A percentile compares a stretch with the other conserved stretches of the same genome.
These are phyloP conservation scores for Effrenium voratum DNA, from an alignment of 73 alveolate genomes.

Conservation along the genomic window DNA sequence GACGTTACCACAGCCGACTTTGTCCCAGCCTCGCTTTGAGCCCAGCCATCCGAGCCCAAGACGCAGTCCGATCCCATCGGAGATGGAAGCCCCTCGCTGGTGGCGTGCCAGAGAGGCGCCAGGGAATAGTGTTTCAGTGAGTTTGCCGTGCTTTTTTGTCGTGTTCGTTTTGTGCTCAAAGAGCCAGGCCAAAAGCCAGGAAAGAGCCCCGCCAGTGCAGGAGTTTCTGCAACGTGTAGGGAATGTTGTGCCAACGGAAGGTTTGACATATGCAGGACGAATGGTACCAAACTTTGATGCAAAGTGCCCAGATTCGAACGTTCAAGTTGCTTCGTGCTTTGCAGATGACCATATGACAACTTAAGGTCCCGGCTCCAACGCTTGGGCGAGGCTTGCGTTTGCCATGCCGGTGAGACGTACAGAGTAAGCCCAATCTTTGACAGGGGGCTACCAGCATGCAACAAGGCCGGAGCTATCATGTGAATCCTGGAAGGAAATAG, in stretches of 20 bases:
- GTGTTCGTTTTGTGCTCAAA: neutral
- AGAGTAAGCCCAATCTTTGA: neutral
- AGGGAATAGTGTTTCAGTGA: neutral
- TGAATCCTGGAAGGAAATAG: neutral
- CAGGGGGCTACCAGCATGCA: neutral
- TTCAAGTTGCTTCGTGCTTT: neutral
- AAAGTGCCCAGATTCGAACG: neutral
- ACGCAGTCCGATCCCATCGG: constrained; percentile 29
- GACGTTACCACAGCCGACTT: constrained; percentile 12
- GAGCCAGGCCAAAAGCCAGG: neutral
- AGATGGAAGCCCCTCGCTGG: neutral
- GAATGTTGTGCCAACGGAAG: neutral
- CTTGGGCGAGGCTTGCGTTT: constrained; percentile 44
- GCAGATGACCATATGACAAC: neutral
- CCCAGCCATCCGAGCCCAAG: constrained; percentile 41
- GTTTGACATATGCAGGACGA: constrained; percentile 2
- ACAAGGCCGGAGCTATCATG: neutral
- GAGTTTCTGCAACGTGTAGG: too few species aligned
- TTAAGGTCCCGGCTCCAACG: constrained; percentile 74
- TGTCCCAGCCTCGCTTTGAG: neutral
- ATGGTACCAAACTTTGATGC: constrained; percentile 84
- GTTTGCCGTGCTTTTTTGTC: neutral
- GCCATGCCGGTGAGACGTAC: neutral
- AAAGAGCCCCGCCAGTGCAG: neutral
- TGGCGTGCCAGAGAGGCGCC: constrained; percentile 36